phyloP scores from a whole-genome alignment of 352 stramenopile genomes.

The Phytophthora capsici region DNA sequence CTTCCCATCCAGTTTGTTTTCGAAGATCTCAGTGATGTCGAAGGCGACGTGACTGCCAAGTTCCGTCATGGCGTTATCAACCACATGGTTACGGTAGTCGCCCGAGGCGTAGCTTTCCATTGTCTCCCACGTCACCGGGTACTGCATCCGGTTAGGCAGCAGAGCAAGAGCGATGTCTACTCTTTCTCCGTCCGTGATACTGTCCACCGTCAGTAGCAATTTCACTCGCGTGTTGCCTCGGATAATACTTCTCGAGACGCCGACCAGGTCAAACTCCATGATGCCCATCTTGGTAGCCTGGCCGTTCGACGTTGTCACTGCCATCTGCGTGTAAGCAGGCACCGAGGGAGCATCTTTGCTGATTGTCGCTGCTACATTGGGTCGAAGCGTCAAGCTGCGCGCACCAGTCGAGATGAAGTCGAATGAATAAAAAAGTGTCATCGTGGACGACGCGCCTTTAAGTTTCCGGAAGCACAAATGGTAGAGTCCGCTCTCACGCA shows the following conservation, averaged over 20 bases:
- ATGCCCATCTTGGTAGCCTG: constrained; percentile 63
- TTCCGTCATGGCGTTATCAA: constrained; percentile 58
- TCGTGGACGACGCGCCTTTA: constrained; percentile 54
- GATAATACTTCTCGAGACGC: constrained; percentile 71
- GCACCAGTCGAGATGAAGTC: constrained; percentile 76
- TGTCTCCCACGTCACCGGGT: constrained; percentile 74
- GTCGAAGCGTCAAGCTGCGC: constrained; percentile 59
- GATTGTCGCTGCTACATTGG: constrained; percentile 69
- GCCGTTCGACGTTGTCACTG: constrained; percentile 51
- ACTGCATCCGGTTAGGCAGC: constrained; percentile 50
- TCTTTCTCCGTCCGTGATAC: constrained; percentile 43
- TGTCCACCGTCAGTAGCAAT: constrained; percentile 74
- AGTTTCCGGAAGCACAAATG: constrained; percentile 80
- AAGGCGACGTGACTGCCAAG: constrained; percentile 75
- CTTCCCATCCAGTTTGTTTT: constrained; percentile 49
- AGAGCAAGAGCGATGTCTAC: constrained; percentile 61
- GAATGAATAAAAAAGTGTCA: constrained; percentile 83
- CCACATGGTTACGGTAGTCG: constrained; percentile 53
- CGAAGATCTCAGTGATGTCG: constrained; percentile 84
- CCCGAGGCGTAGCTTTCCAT: constrained; percentile 43
- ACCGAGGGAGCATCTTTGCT: constrained; percentile 49
- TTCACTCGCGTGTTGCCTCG: constrained; percentile 72
- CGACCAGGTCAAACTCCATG: constrained; percentile 71
- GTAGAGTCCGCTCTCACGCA: constrained; percentile 83
- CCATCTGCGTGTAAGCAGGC: constrained; percentile 66